A percentile compares a stretch with the other conserved stretches of the same genome.
phyloP scores from a whole-genome alignment of 1,139 yeast species.

The Blastobotrys indianensis region DNA sequence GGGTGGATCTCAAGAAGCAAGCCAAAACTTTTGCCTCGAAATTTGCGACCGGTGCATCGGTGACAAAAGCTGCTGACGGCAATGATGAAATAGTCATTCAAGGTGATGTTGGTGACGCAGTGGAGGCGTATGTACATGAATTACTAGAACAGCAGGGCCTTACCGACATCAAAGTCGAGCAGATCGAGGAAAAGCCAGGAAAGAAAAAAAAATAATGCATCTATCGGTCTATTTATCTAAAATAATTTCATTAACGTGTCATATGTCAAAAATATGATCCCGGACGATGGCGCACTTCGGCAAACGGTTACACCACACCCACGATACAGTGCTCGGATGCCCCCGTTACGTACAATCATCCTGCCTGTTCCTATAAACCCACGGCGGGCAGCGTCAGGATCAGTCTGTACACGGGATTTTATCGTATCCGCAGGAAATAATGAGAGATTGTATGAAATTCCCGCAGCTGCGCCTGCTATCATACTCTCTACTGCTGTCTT shows the following conservation, averaged over 20 bases:
- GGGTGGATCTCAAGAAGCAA: slow-evolving; percentile 78
- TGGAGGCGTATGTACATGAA: slow-evolving; percentile 66
- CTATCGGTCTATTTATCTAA: neutral
- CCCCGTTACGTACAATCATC: slow-evolving; percentile 43
- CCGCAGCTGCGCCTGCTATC: slow-evolving; percentile 81
- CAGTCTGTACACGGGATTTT: slow-evolving; percentile 81
- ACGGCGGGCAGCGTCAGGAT: slow-evolving; percentile 24
- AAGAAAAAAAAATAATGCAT: slow-evolving; percentile 42
- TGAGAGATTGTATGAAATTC: slow-evolving; percentile 70
- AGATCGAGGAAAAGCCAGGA: slow-evolving; percentile 73
- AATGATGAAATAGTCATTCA: slow-evolving; percentile 88
- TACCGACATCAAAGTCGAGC: slow-evolving; percentile 80
- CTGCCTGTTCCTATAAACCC: slow-evolving; percentile 36
- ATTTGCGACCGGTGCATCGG: slow-evolving; percentile 95
- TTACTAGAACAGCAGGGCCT: slow-evolving; percentile 78
- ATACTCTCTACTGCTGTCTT: slow-evolving; percentile 50
- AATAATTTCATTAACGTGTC: slow-evolving; percentile 49
- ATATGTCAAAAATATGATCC: slow-evolving; percentile 74
- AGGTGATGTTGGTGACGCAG: slow-evolving; percentile 94
- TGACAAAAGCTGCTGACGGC: slow-evolving; percentile 86
- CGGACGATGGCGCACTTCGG: slow-evolving; percentile 87
- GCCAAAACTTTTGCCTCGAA: slow-evolving; percentile 90
- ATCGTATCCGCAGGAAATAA: slow-evolving; percentile 89
- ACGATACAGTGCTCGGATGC: slow-evolving; percentile 64
- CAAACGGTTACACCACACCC: slow-evolving; percentile 80